Base-by-base conservation (phyloP, 306 rosid genomes). In the Dalbergia cochinchinensis region DNA sequence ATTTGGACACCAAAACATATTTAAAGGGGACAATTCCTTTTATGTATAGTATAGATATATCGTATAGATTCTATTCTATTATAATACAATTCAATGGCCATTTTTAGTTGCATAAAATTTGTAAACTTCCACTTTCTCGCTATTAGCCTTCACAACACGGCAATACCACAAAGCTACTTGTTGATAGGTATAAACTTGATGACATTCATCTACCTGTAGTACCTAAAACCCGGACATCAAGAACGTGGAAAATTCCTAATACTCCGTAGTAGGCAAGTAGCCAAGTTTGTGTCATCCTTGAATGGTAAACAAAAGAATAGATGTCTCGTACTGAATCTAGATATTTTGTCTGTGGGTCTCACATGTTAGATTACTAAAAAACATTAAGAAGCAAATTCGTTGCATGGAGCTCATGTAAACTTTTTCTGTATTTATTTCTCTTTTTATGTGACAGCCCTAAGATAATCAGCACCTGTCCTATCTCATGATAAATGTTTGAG, bases 141-240 rank as follows among this genome's bases (percentile, higher is more conserved):
- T 37, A 5, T 5, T 20, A 58, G 20, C 78, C 65, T 26, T 54
- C 55, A 39, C 41, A 51, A 51, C 3, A 57, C 13, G 53, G 54
- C 19, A 72, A 51, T 39, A 12, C 9, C 37, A 6, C 20, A 57
- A 57, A 73, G 65, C 20, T 7, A 72, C 20, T 51, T 16, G 51
- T 12, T 55, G 77, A 71, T 55, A 54, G 51, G 39, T 33, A 48
- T 6, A 1, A 51, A 70, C 31, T 71, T 35, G 76, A 55, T 72
- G 53, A 16, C 65, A 54, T 35, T 54, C 19, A 71, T 33, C 18
- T 55, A 54, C 37, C 41, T 37, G 31, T 72, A 18, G 54, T 11
- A 72, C 77, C 77, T 55, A 72, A 72, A 18, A 5, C 65, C 77
- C 12, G 37, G 65, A 55, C 53, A 54, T 71, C 37, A 55, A 72